Base-by-base conservation (phyloP, 179 eudicot genomes). In the Amaranthus tricolor region DNA sequence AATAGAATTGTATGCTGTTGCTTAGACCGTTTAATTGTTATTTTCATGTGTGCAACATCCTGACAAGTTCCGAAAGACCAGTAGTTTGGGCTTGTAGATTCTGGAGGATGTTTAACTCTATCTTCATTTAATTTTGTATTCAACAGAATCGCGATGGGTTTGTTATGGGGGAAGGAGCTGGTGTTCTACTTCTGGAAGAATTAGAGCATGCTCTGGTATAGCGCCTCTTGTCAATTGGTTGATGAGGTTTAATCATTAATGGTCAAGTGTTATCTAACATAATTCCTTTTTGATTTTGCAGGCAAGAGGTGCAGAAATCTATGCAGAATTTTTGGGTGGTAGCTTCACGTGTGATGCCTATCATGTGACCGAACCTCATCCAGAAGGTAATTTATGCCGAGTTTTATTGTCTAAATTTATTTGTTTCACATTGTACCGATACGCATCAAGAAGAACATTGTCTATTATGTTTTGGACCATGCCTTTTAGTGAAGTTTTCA, bases 111-210 rank as follows among this genome's bases (percentile, higher is more conserved):
- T 48, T 58, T 74, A 47, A 70, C 65, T 47, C 48, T 13, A 70
- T 47, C 49, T 81, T 19, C 13, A 53, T 61, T 14, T 72, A 62
- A 6, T 78, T 68, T 53, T 44, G 31, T 77, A 51, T 76, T 50
- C 47, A 74, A 80, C 86, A 94, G 98, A 86, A 81, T 74, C 96
- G 98, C 73, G 98, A 94, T 86, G 98, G 99, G 63, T 95, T 95
- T 88, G 97, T 95, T 17, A 90, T 95, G 96, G 97, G 99, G 82
- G 99, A 95, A 88, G 99, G 99, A 66, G 90, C 99, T 79, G 99
- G 99, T 53, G 99, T 90, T 79, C 73, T 95, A 79, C 91, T 94
- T 67, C 68, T 94, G 76, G 98, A 94, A 87, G 99, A 95, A 87
- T 82, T 95, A 78, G 99, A 95, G 68, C 97, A 95, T 85, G 99